A percentile compares a stretch with the other conserved stretches of the same genome.
These are phyloP conservation scores for Metarhizium humberi DNA, from an alignment of 2,329 filamentous ascomycete species.

Conservation along the genomic window DNA sequence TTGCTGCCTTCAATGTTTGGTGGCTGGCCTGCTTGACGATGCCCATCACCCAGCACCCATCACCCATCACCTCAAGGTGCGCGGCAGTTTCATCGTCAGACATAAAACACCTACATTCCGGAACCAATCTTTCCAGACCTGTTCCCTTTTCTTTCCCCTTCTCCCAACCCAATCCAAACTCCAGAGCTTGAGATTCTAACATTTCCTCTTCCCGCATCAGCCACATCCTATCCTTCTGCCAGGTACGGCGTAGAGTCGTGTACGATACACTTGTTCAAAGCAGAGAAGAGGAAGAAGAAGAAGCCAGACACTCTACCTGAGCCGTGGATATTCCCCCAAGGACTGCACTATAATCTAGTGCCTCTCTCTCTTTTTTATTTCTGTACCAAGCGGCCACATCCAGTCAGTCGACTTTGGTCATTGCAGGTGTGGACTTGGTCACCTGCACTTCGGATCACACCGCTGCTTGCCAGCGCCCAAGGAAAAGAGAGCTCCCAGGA, in stretches of 20 bases:
- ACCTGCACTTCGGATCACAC: conserved; percentile 7
- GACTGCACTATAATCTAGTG: conserved; percentile 8
- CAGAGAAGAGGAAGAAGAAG: not conserved
- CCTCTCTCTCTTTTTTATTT: not conserved
- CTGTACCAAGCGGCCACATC: not conserved
- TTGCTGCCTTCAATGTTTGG: not conserved
- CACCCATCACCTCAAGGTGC: not conserved
- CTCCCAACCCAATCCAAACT: not conserved
- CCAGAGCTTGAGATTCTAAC: not conserved
- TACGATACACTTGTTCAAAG: not conserved
- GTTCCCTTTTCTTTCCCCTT: not conserved
- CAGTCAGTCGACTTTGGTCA: conserved; percentile 6
- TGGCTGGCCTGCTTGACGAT: too few species aligned
- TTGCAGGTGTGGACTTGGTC: conserved; percentile 4
- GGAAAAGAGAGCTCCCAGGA: not conserved
- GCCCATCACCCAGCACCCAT: too few species aligned
- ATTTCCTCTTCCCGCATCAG: not conserved
- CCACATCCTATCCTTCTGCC: not conserved
- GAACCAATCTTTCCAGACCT: not conserved
- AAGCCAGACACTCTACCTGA: not conserved
- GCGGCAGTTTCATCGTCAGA: conserved; percentile 3
- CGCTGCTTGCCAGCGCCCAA: conserved; percentile 3
- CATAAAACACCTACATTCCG: conserved; percentile 6
- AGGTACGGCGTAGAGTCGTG: not conserved
- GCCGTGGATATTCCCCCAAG: conserved; percentile 1